A percentile compares a stretch with the other conserved stretches of the same genome.
Evolutionary conservation across 345 rosid genomes (phyloP).

Genomic region (Erucastrum elatum): DNA sequence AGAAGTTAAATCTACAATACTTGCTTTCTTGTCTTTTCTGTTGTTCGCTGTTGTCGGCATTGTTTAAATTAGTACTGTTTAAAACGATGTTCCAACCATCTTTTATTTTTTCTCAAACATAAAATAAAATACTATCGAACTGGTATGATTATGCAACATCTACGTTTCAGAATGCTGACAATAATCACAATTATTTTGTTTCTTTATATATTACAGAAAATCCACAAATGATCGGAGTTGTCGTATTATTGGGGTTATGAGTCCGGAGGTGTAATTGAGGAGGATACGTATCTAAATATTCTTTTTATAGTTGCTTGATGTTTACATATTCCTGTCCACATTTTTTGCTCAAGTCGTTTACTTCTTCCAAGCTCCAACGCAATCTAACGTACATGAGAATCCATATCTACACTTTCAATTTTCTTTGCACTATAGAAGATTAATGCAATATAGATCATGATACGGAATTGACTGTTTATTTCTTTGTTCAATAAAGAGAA

Average conservation of each 20-base stretch:
- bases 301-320: not conserved
- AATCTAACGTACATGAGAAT: not conserved
- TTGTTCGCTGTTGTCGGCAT: not conserved
- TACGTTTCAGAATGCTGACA: not conserved
- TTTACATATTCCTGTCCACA: not conserved
- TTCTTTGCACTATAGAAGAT: not conserved
- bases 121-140: not conserved
- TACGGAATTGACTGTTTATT: too few relatives aligned
- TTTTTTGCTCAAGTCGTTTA: not conserved
- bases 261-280: not conserved
- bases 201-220: not conserved
- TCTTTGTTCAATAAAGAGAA: not conserved
- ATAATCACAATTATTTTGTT: too few relatives aligned
- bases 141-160: not conserved
- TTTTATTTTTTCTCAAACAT: not conserved
- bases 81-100: not conserved
- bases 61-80: not conserved
- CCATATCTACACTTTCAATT: not conserved
- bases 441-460: too few relatives aligned
- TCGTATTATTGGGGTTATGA: not conserved
- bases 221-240: not conserved
- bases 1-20: too few relatives aligned
- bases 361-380: not conserved
- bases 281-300: not conserved
- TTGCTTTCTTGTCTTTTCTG: not conserved